Evolutionary conservation across 192 early-diverging fungal species (phyloP).

Genomic region (Coemansia asiatica): DNA sequence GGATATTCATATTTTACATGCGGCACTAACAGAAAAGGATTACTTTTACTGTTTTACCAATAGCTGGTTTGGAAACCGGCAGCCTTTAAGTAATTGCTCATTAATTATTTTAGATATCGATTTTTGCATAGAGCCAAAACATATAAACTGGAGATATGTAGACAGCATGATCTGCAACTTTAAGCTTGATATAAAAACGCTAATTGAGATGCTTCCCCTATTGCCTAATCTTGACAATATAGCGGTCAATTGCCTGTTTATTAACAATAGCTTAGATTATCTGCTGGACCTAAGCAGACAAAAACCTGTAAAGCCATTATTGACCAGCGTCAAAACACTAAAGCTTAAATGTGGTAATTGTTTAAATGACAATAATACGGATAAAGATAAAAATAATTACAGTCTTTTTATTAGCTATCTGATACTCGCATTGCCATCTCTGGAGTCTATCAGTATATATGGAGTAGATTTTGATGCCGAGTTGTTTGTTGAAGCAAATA

Average conservation of each 20-base stretch:
- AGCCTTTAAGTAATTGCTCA: background rate
- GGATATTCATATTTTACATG: background rate
- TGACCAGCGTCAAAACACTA: background rate
- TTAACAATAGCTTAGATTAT: background rate
- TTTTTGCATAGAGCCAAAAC: background rate
- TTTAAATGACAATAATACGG: too few relatives aligned
- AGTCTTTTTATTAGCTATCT: background rate
- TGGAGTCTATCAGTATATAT: background rate
- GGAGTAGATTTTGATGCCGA: background rate
- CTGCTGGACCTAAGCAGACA: background rate
- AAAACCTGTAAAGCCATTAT: background rate
- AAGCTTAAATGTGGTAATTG: background rate
- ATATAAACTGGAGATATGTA: background rate
- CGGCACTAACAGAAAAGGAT: background rate
- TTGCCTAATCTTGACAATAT: background rate
- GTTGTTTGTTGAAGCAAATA: background rate
- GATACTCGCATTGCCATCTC: background rate
- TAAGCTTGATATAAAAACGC: background rate
- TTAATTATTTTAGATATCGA: background rate
- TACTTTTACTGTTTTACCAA: background rate
- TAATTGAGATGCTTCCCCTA: background rate
- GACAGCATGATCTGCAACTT: background rate
- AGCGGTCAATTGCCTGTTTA: background rate
- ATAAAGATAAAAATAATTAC: too few relatives aligned
- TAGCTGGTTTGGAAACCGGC: slow-evolving; percentile 3